Conservation (phyloP, 805 yeast genomes). For the Metschnikowia noctiluminum region DNA sequence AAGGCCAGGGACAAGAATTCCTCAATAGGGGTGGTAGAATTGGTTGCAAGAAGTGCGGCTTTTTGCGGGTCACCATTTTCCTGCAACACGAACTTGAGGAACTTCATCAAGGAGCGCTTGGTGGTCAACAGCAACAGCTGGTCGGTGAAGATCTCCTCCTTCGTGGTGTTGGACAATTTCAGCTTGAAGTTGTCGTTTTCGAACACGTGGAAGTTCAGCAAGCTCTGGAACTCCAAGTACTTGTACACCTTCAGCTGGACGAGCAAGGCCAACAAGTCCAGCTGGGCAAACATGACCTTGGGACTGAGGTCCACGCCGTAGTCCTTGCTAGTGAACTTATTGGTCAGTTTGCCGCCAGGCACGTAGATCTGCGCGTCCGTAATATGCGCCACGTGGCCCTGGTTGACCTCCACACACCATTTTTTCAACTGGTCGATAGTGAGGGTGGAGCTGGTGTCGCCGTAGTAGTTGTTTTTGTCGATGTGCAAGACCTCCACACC, state of each 20-base stretch:
- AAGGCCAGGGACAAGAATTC: slow-evolving; percentile 62
- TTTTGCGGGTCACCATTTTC: slow-evolving; percentile 58
- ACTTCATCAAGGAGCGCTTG: slow-evolving; percentile 85
- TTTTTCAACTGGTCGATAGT: slow-evolving; percentile 80
- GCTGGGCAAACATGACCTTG: slow-evolving; percentile 80
- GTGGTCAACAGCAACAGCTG: slow-evolving; percentile 70
- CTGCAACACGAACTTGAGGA: slow-evolving; percentile 76
- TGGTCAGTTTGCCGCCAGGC: slow-evolving; percentile 52
- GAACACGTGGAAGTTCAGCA: slow-evolving; percentile 87
- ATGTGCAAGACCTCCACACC: slow-evolving; percentile 94
- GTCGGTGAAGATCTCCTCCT: slow-evolving; percentile 91
- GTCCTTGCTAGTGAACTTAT: slow-evolving; percentile 57
- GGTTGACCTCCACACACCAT: slow-evolving; percentile 77
- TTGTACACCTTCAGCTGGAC: slow-evolving; percentile 84
- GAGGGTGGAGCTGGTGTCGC: slow-evolving; percentile 82
- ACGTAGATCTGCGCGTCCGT: slow-evolving; percentile 77
- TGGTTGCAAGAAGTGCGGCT: slow-evolving; percentile 53
- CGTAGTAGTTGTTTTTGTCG: slow-evolving; percentile 81
- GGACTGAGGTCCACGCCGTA: slow-evolving; percentile 90
- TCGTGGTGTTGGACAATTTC: slow-evolving; percentile 72
- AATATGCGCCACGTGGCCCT: slow-evolving; percentile 42
- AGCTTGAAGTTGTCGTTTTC: slow-evolving; percentile 84
- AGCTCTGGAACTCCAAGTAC: slow-evolving; percentile 87
- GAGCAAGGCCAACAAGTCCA: slow-evolving; percentile 77
- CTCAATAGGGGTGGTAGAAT: slow-evolving; percentile 53